Conservation (phyloP, 192 early-diverging fungal genomes). For the Coemansia sp. region DNA sequence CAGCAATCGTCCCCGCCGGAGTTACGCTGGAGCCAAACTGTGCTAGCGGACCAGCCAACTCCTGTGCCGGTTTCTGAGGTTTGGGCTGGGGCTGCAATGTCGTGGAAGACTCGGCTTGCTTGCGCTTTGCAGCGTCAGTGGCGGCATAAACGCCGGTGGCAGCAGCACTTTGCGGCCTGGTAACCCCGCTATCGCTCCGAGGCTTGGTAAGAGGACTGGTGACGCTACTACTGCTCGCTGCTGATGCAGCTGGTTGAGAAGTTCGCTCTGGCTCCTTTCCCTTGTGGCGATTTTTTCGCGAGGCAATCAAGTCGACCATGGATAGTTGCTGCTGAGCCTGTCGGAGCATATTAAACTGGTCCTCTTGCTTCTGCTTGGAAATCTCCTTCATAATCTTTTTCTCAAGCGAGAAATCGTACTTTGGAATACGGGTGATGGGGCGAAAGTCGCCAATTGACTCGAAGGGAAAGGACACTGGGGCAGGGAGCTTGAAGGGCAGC, state of each 20-base stretch:
- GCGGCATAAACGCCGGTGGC: constrained; percentile 1
- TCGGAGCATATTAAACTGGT: constrained; percentile 48
- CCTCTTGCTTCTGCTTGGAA: constrained; percentile 48
- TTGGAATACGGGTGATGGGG: constrained; percentile 54
- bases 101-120: background rate
- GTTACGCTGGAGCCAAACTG: background rate
- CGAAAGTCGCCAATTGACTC: constrained; percentile 55
- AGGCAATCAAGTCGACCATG: constrained; percentile 58
- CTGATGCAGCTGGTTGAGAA: background rate
- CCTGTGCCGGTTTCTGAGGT: background rate
- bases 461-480: constrained; percentile 56
- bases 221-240: background rate
- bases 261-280: constrained; percentile 48
- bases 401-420: constrained; percentile 59
- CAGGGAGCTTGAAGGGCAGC: constrained; percentile 51
- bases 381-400: constrained; percentile 58
- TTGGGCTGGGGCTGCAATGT: background rate
- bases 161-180: constrained; percentile 8
- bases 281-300: constrained; percentile 52
- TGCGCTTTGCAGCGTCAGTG: constrained; percentile 4
- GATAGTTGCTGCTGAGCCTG: constrained; percentile 56
- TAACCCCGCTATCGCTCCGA: constrained; percentile 44
- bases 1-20: constrained; percentile 3
- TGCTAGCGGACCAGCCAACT: no score
- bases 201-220: constrained; percentile 21